Evolutionary conservation across 2,329 filamentous ascomycete species (phyloP).

Genomic region (Didymella keratinophila): DNA sequence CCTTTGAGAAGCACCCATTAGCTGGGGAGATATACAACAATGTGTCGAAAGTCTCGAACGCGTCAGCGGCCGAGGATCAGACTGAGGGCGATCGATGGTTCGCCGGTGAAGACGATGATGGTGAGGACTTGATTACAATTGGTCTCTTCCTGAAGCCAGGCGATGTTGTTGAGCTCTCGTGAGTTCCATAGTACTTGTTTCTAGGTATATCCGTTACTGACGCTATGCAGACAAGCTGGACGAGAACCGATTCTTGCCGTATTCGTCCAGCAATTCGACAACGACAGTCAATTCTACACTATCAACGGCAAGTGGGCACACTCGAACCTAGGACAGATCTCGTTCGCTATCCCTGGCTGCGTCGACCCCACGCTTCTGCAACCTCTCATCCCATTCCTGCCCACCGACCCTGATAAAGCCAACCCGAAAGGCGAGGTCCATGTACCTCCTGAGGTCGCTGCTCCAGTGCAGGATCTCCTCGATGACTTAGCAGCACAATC

Average conservation of each 20-base stretch:
- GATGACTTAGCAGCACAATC: constrained; percentile 54
- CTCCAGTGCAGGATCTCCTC: constrained; percentile 55
- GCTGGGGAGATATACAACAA: constrained; percentile 36
- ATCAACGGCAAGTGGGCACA: constrained; percentile 60
- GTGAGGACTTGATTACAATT: constrained; percentile 45
- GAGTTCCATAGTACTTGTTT: constrained; percentile 3
- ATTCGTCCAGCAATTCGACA: constrained; percentile 55
- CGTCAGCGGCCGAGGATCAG: constrained; percentile 37
- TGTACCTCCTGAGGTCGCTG: constrained; percentile 57
- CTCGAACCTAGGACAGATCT: constrained; percentile 48
- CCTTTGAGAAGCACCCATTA: constrained; percentile 43
- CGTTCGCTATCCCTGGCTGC: constrained; percentile 60
- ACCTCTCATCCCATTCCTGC: constrained; percentile 61
- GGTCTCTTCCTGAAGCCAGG: constrained; percentile 52
- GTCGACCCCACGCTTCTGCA: constrained; percentile 56
- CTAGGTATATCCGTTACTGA: neutral
- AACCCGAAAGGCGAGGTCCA: constrained; percentile 46
- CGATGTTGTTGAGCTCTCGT: constrained; percentile 59
- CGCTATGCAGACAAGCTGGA: constrained; percentile 27
- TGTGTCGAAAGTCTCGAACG: constrained; percentile 32
- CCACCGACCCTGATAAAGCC: constrained; percentile 45
- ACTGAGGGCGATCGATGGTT: constrained; percentile 30
- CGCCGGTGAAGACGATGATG: constrained; percentile 36
- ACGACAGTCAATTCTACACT: constrained; percentile 58
- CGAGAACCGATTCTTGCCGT: constrained; percentile 58